These are phyloP conservation scores for Phytopythium helicoides DNA, from an alignment of 352 stramenopile genomes.

Conservation along the genomic window DNA sequence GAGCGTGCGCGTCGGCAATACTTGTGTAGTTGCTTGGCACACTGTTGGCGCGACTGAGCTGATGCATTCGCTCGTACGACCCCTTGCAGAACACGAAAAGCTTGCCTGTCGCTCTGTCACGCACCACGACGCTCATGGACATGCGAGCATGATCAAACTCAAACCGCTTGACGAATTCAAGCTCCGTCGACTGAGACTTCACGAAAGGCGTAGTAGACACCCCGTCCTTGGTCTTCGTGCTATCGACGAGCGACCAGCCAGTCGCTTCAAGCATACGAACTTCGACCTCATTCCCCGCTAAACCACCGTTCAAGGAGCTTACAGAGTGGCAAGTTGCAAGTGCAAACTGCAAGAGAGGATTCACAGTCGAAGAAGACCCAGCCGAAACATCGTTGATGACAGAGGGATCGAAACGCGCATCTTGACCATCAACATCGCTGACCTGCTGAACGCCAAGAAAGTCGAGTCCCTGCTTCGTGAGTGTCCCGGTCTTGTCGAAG, in stretches of 20 bases:
- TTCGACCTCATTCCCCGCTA: slow-evolving; percentile 83
- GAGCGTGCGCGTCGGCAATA: slow-evolving; percentile 18
- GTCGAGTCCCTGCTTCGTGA: slow-evolving; percentile 82
- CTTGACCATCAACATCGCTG: no score
- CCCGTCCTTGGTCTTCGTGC: slow-evolving; percentile 10
- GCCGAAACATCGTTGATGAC: slow-evolving; percentile 14
- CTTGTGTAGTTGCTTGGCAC: slow-evolving; percentile 60
- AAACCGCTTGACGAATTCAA: slow-evolving; percentile 76
- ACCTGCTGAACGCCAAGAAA: slow-evolving; percentile 41
- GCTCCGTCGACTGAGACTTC: slow-evolving; percentile 16
- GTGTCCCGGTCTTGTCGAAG: slow-evolving; percentile 88
- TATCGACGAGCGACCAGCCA: slow-evolving; percentile 31
- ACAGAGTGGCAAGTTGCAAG: slow-evolving; percentile 75
- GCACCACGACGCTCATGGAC: slow-evolving; percentile 82
- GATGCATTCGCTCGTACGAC: slow-evolving; percentile 69
- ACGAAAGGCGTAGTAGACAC: slow-evolving; percentile 7
- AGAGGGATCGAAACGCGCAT: slow-evolving; percentile 3
- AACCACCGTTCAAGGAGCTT: slow-evolving; percentile 29
- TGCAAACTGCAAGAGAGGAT: slow-evolving; percentile 19
- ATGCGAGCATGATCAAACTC: slow-evolving; percentile 85
- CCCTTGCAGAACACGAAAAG: slow-evolving; percentile 76
- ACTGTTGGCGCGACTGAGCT: slow-evolving; percentile 33
- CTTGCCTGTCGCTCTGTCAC: slow-evolving; percentile 24
- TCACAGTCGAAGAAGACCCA: slow-evolving; percentile 3
- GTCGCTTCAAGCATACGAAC: slow-evolving; percentile 63